Evolutionary conservation across 163 green algal genomes (phyloP), one percentile per base, ranked within the genome.

Genomic region (Chloroidium sp.): DNA sequence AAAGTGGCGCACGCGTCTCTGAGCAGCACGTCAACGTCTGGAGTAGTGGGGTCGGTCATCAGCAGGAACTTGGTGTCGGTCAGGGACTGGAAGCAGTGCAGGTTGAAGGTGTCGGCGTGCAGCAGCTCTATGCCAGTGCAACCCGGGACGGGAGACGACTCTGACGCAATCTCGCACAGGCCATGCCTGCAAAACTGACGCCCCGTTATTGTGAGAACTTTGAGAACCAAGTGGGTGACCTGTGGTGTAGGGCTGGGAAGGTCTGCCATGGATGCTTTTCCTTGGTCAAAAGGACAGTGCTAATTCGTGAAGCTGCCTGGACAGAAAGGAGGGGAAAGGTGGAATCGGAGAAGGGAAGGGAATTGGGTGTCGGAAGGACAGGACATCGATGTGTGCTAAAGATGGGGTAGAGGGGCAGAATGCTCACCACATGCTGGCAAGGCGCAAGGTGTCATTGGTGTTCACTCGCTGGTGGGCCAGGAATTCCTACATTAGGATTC

Each of bases 1-100:
- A 10, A 72, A 81, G 59, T 58, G 75, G 14, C 89, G 75, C 82
- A 95, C 92, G 85, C 88, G 0, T 78, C 78, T 64, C 86, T 83
- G 69, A 99, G 82, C 59, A 97, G 80, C 1, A 88, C 82, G 10
- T 91, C 84, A 2, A 94, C 86, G 12, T 94, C 91, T 10, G 87
- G 86, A 13, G 90, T 92, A 13, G 88, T 84, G 0, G 93, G 93
- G 78, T 95, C 91, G 4, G 92, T 92, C 4, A 97, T 83, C 69
- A 98, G 76, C 69, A 98, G 90, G 79, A 99, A 97, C 78, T 97
- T 98, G 62, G 91, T 97, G n/a, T 94, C 96, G 1, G 93, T 97
- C 13, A 92, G 85, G 1, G 88, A 93, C 77, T 94, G 92, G 77
- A 98, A 97, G 89, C 93, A 97, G 86, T 98, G 95, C 81, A 99